Base-by-base conservation (phyloP, 352 stramenopile species). In the Pythium inflatum region DNA sequence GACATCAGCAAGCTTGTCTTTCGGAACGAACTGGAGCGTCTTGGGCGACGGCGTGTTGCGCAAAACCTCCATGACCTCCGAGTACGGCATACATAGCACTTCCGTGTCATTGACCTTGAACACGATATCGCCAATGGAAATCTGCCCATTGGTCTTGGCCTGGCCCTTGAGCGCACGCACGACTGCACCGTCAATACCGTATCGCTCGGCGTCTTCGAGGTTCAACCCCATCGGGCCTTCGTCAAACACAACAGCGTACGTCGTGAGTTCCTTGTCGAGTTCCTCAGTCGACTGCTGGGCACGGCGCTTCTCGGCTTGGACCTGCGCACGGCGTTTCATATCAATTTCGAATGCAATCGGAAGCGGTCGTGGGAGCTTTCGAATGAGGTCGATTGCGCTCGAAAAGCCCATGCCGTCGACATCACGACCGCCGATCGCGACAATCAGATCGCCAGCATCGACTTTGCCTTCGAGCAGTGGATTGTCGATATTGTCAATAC, bases 401-500 rank as follows among this genome's bases (percentile, higher is more conserved):
- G 81, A 91, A 56, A 94, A 95, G 25, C 88, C 86, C 79, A 94
- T 91, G 53, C 78, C 78, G 64, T 95, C 80, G 56, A 94, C 85
- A 30, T 81, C 78, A 48, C 87, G 73, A 16, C 88, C 88, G 51
- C 88, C 88, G 70, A 95, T 95, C 25, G 88, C 88, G 38, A 95
- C 88, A 40, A 95, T 95, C 28, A 93, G 62, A 73, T 95, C 88
- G 41, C 88, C 86, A 0, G 86, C 82, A 59, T 90, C 77, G 27
- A 95, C 86, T 66, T 94, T 95, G 71, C 87, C 85, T 51, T 93
- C 85, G 55, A 95, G 69, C 58, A 93, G 62, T 13, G 86, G 88
- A 50, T 95, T 95, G 73, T 95, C 89, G 36, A 95, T 92, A 65
- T 92, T 95, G 60, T 95, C 88, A 50, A 95, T 94, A 49, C 81